Evolutionary conservation across 139 green algal genomes (phyloP), one percentile per base, ranked within the genome.

Genomic region (Micromonas pusilla): DNA sequence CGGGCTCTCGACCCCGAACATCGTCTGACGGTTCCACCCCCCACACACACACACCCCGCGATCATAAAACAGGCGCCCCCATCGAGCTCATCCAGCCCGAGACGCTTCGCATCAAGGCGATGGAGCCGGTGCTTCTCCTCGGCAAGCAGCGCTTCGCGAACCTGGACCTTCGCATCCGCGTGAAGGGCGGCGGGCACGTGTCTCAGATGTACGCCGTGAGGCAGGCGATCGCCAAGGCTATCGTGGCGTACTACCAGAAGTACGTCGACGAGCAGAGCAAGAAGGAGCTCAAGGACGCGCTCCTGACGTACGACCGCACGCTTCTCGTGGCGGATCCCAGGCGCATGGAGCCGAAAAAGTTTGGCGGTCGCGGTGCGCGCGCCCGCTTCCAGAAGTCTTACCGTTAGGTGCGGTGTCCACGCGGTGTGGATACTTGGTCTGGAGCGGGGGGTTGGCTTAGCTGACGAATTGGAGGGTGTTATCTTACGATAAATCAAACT

Each of bases 211-310:
- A 88, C 65, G 84, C 96, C 66, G 92, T 99, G 78, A 87, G 96
- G 63, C 96, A 99, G 87, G 94, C 96, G 13, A 94, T 99, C 74
- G 89, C 92, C 80, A 99, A 99, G 92, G 93, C 90, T 33, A 83
- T 99, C 6, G 92, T 99, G 34, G 93, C 96, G 16, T 99, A 93
- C 89, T 98, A 97, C 90, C 94, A 98, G 89, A 99, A 99, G 88
- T 98, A 73, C 79, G 92, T 99, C 36, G 95, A 99, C 76, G 95
- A 99, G 92, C 87, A 94, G 87, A 91, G 88, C 85, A 98, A 98
- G 90, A 90, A 92, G 82, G 88, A 97, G 83, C 94, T 99, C 87
- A 99, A 99, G 91, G 92, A 97, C 57, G 85, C 91, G 4, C 89
- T 99, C 79, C 79, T 98, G 79, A 76, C 85, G 63, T 98, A 97